Conservation (phyloP, 352 stramenopile genomes). For the Peronospora belbahrii region DNA sequence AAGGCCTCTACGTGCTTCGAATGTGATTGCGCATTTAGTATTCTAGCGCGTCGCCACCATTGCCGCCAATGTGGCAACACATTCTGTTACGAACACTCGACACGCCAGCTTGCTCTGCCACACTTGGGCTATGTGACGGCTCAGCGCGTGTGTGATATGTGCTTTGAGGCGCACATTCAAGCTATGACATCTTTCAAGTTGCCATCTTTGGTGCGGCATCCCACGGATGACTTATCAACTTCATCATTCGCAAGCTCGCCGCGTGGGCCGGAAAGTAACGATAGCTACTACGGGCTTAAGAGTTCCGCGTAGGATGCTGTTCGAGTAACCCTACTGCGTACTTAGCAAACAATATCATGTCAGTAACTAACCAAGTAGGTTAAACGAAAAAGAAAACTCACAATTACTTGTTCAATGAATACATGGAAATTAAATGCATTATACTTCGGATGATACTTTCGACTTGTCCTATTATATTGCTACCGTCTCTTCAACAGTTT, state of each 20-base stretch:
- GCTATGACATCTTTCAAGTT: constrained; percentile 32
- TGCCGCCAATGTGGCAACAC: constrained; percentile 77
- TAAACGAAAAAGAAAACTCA: constrained; percentile 11
- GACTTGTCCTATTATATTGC: too few species aligned
- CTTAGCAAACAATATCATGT: constrained; percentile 9
- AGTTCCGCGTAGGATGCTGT: constrained; percentile 13
- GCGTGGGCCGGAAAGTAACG: constrained; percentile 23
- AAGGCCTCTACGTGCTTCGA: constrained; percentile 59
- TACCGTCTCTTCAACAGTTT: constrained; percentile 1
- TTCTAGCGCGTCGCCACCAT: constrained; percentile 72
- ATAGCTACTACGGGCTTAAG: constrained; percentile 24
- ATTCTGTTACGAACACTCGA: constrained; percentile 84
- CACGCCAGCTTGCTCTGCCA: constrained; percentile 52
- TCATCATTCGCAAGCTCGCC: constrained; percentile 29
- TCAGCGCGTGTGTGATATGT: constrained; percentile 79
- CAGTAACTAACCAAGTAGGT: constrained; percentile 6
- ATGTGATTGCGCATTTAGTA: constrained; percentile 61
- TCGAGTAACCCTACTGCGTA: constrained; percentile 19
- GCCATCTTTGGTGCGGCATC: constrained; percentile 23
- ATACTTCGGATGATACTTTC: constrained; percentile 9
- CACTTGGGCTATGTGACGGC: constrained; percentile 62
- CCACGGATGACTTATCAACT: constrained; percentile 29
- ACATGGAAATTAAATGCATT: constrained; percentile 11
- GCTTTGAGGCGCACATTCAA: constrained; percentile 58
- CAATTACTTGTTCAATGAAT: constrained; percentile 16